These are phyloP conservation scores for Priceomyces melissophilus DNA, from an alignment of 805 yeast genomes.

Conservation along the genomic window DNA sequence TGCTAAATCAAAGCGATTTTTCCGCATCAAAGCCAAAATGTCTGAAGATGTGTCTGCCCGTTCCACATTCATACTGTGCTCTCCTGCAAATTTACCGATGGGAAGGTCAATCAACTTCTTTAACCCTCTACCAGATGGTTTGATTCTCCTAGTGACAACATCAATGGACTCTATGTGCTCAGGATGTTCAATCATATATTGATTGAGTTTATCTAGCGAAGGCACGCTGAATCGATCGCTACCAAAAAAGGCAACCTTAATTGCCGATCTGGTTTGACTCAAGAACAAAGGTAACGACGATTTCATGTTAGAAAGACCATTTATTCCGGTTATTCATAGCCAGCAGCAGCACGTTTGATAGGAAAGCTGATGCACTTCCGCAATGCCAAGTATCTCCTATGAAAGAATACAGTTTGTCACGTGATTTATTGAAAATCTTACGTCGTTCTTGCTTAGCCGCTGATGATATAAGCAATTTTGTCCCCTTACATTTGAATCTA, in stretches of 20 bases:
- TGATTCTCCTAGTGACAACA: constrained; percentile 61
- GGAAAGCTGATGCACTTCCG: too few species aligned
- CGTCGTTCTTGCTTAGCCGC: too few species aligned
- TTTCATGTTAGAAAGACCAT: background rate
- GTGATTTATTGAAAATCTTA: too few species aligned
- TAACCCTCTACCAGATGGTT: constrained; percentile 59
- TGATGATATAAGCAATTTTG: too few species aligned
- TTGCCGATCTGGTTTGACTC: too few species aligned
- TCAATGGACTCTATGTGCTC: constrained; percentile 42
- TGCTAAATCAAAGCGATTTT: constrained; percentile 51
- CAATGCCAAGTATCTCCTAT: too few species aligned
- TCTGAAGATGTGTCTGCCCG: constrained; percentile 53
- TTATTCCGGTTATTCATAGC: too few species aligned
- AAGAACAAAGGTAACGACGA: background rate
- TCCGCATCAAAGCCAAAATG: constrained; percentile 20
- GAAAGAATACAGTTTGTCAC: too few species aligned
- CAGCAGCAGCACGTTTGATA: too few species aligned
- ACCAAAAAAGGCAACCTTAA: constrained; percentile 66
- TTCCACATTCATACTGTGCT: constrained; percentile 30
- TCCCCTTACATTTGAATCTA: too few species aligned
- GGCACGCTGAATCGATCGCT: constrained; percentile 67
- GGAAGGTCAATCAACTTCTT: constrained; percentile 51
- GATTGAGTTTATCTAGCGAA: constrained; percentile 41
- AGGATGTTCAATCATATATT: constrained; percentile 14
- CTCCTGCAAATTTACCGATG: constrained; percentile 39